Evolutionary conservation across 2,329 filamentous ascomycete genomes (phyloP).

Genomic region (Madurella fahalii): DNA sequence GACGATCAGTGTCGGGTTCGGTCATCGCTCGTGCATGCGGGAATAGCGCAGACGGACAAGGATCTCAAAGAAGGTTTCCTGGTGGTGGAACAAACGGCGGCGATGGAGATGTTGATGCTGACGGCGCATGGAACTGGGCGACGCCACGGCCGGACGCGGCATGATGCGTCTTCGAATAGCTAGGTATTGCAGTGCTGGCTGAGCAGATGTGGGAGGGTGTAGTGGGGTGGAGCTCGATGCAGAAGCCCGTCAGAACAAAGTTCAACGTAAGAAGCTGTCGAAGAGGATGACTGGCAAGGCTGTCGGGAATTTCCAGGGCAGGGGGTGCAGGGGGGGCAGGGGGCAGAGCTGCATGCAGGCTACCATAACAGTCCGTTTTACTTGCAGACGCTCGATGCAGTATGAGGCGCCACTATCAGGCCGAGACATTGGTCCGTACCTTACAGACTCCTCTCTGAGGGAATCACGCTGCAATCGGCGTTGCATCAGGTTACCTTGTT

Average conservation of each 20-base stretch:
- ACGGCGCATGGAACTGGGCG: neutral
- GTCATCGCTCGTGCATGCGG: slow-evolving; percentile 19
- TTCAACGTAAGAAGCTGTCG: neutral
- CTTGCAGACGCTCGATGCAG: too few relatives aligned
- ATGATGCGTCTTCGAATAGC: slow-evolving; percentile 11
- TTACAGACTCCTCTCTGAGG: too few relatives aligned
- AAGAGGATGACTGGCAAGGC: neutral
- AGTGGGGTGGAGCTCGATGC: neutral
- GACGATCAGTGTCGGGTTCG: slow-evolving; percentile 22
- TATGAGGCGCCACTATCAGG: too few relatives aligned
- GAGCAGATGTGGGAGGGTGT: neutral
- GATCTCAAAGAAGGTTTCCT: neutral
- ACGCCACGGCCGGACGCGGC: slow-evolving; percentile 7
- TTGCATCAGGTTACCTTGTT: too few relatives aligned
- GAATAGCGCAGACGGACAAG: neutral
- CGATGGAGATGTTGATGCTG: neutral
- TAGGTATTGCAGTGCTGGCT: neutral
- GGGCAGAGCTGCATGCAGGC: too few relatives aligned
- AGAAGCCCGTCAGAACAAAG: neutral
- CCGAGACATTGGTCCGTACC: too few relatives aligned
- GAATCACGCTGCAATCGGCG: too few relatives aligned
- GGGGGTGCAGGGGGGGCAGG: too few relatives aligned
- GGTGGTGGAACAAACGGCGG: neutral
- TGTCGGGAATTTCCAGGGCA: neutral
- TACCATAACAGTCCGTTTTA: too few relatives aligned